Evolutionary conservation across 306 rosid genomes (phyloP).

Genomic region (Mucuna pruriens): DNA sequence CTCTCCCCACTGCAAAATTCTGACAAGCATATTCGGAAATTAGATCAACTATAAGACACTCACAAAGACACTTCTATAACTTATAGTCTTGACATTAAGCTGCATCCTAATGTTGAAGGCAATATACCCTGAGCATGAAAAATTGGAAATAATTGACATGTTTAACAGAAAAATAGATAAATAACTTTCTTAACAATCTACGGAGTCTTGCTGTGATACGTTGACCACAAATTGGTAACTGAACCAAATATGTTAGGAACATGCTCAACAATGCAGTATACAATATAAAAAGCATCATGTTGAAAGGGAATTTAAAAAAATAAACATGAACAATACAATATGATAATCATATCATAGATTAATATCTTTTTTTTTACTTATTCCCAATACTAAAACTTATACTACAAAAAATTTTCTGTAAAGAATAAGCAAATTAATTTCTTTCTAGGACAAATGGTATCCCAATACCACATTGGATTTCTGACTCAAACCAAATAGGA

Average conservation of each 20-base stretch:
- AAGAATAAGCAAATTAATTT: background rate
- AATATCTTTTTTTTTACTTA: background rate
- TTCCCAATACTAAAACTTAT: background rate
- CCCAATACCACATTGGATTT: background rate
- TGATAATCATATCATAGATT: background rate
- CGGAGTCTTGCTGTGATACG: background rate
- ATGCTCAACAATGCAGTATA: background rate
- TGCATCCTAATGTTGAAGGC: background rate
- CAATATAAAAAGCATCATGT: background rate
- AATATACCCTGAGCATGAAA: slow-evolving; percentile 15
- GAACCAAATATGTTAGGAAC: background rate
- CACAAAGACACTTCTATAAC: background rate
- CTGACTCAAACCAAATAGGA: too few relatives aligned
- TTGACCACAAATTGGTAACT: background rate
- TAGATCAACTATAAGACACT: slow-evolving; percentile 24
- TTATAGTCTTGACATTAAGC: background rate
- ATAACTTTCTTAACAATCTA: background rate
- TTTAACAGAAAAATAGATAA: background rate
- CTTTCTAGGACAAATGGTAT: background rate
- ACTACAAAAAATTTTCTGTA: background rate
- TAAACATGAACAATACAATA: background rate
- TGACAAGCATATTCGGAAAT: slow-evolving; percentile 40
- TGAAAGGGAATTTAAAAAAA: background rate
- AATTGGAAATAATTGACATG: background rate
- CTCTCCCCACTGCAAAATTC: slow-evolving; percentile 97